phyloP scores from a whole-genome alignment of 2,329 filamentous ascomycete genomes.

The Lasiodiplodia sp. region DNA sequence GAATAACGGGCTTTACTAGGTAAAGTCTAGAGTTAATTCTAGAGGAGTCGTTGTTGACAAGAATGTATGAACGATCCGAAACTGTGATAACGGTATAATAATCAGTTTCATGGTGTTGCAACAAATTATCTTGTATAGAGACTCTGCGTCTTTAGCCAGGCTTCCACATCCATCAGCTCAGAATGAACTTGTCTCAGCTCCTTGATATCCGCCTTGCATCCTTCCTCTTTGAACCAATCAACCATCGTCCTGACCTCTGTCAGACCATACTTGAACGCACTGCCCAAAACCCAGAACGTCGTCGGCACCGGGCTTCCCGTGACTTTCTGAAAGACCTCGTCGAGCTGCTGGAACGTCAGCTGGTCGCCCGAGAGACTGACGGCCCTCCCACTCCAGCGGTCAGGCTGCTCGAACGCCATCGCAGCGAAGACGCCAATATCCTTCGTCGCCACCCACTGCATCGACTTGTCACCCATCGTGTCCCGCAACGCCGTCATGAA shows the following conservation, averaged over 20 bases:
- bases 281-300: conserved; percentile 40
- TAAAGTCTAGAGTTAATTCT: too few species aligned
- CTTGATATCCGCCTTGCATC: conserved; percentile 56
- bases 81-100: too few species aligned
- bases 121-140: background rate
- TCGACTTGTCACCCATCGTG: conserved; percentile 47
- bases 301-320: conserved; percentile 43
- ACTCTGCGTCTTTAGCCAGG: conserved; percentile 53
- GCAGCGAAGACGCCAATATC: conserved; percentile 60
- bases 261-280: conserved; percentile 40
- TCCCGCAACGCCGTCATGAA: conserved; percentile 45
- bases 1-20: too few species aligned
- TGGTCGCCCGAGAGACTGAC: conserved; percentile 60
- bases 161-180: conserved; percentile 55
- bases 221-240: conserved; percentile 58
- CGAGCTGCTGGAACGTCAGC: conserved; percentile 51
- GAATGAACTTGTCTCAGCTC: conserved; percentile 54
- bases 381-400: conserved; percentile 48
- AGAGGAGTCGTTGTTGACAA: too few species aligned
- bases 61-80: too few species aligned
- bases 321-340: conserved; percentile 25
- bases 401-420: conserved; percentile 52
- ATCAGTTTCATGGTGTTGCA: too few species aligned
- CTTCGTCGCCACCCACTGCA: conserved; percentile 44
- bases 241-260: conserved; percentile 57